A percentile compares a stretch with the other conserved stretches of the same genome.
Conservation (phyloP, 2,329 filamentous ascomycete species). For the Orbilia brochopaga region DNA sequence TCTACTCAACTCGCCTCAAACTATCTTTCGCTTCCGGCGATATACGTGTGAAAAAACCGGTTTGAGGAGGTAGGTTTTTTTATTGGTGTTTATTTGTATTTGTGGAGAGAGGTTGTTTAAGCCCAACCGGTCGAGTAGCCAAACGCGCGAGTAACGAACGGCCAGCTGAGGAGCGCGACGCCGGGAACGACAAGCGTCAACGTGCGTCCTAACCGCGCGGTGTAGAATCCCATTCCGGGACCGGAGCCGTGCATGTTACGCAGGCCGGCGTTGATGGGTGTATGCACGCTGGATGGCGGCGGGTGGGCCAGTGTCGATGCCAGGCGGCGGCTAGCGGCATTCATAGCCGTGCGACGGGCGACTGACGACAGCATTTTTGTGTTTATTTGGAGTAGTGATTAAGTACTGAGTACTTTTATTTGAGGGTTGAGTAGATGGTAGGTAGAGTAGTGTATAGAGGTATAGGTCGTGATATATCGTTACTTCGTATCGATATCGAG, state of each 20-base stretch:
- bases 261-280: constrained; percentile 31
- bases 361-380: constrained; percentile 39
- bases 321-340: constrained; percentile 38
- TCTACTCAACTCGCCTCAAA: too few relatives aligned
- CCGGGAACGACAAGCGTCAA: constrained; percentile 34
- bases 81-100: constrained; percentile 17
- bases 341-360: constrained; percentile 32
- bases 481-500: too few relatives aligned
- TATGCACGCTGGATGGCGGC: constrained; percentile 33
- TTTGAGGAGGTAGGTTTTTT: too few relatives aligned
- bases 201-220: constrained; percentile 35
- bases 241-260: constrained; percentile 14
- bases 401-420: too few relatives aligned
- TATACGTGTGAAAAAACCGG: too few relatives aligned
- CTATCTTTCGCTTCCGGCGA: too few relatives aligned
- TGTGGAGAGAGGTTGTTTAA: not conserved
- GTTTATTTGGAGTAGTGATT: constrained; percentile 13
- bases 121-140: constrained; percentile 18
- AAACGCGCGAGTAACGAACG: constrained; percentile 37
- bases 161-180: constrained; percentile 40
- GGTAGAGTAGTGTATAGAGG: too few relatives aligned
- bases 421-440: too few relatives aligned
- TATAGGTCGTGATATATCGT: too few relatives aligned
- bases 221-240: constrained; percentile 30
- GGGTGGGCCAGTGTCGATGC: constrained; percentile 23